Evolutionary conservation across 2,329 filamentous ascomycete genomes (phyloP).

Genomic region (Trichoderma citrinoviride): DNA sequence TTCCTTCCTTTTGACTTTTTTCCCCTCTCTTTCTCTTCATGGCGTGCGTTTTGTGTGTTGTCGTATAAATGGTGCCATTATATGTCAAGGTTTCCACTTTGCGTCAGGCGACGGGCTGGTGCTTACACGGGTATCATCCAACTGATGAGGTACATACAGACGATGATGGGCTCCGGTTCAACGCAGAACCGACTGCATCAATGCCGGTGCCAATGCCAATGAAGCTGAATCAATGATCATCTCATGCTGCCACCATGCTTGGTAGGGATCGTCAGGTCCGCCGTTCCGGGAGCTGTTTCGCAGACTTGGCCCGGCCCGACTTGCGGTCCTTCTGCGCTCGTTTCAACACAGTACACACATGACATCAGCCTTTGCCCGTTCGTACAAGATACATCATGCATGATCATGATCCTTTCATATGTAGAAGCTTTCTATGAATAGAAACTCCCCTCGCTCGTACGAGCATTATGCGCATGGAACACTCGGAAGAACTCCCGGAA

Average conservation of each 20-base stretch:
- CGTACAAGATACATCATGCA: neutral
- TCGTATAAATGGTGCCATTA: conserved; percentile 2
- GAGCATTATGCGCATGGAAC: neutral
- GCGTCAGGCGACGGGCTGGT: neutral
- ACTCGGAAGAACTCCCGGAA: neutral
- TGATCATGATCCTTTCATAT: neutral
- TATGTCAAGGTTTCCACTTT: conserved; percentile 14
- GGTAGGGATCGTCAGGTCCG: neutral
- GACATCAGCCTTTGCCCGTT: neutral
- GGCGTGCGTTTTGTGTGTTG: neutral
- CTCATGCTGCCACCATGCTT: neutral
- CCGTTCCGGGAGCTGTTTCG: conserved; percentile 11
- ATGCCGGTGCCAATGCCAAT: neutral
- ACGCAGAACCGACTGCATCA: neutral
- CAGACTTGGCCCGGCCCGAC: neutral
- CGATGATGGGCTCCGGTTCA: neutral
- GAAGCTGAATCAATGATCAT: neutral
- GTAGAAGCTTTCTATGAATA: neutral
- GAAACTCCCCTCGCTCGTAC: no score
- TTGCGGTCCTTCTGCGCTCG: neutral
- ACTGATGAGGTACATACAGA: neutral
- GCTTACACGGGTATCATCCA: neutral
- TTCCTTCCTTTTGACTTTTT: no score
- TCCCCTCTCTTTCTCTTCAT: no score
- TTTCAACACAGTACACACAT: neutral